Conservation (phyloP, 2,329 filamentous ascomycete genomes). For the Gnomoniopsis sp. region DNA sequence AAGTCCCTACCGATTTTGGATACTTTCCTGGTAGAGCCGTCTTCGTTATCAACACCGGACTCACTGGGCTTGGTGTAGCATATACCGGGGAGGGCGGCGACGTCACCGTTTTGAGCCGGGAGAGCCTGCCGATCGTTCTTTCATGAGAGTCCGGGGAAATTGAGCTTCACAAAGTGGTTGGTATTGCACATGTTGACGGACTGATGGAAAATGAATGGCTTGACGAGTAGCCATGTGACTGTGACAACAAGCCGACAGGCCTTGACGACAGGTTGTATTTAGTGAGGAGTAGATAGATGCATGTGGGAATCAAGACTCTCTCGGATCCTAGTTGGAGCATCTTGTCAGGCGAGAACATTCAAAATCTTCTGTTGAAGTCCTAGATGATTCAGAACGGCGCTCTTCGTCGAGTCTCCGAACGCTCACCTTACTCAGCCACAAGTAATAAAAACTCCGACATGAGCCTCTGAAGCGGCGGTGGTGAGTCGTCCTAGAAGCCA, state of each 20-base stretch:
- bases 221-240: background rate
- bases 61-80: background rate
- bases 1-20: background rate
- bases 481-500: conserved; percentile 39
- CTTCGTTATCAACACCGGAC: background rate
- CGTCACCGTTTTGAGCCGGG: background rate
- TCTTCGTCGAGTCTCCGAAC: background rate
- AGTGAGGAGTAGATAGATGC: background rate
- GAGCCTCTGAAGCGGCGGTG: conserved; percentile 1
- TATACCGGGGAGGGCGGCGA: background rate
- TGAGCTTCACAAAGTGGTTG: background rate
- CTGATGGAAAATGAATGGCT: conserved; percentile 2
- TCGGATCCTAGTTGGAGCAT: background rate
- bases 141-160: background rate
- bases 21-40: background rate
- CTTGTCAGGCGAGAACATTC: background rate
- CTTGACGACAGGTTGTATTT: background rate
- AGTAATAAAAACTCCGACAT: conserved; percentile 10
- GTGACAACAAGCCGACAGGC: background rate
- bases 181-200: conserved; percentile 2
- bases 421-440: background rate
- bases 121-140: background rate
- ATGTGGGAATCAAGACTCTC: background rate
- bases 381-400: background rate
- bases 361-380: no score